These are phyloP conservation scores for Fusarium domesticum DNA, from an alignment of 2,329 filamentous ascomycete species.

Conservation along the genomic window DNA sequence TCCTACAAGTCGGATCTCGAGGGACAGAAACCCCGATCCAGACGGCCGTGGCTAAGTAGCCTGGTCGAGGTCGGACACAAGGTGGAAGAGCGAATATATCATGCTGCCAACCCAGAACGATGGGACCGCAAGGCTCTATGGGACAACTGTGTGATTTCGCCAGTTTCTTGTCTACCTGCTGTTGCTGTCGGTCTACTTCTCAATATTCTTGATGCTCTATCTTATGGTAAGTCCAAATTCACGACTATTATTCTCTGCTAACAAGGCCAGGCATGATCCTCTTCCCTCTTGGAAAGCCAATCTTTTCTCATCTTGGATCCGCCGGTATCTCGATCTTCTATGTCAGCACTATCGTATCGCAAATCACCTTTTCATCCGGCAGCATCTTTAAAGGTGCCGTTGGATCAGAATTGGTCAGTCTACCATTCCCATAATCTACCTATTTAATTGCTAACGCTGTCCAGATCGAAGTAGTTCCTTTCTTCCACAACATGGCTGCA, in stretches of 20 bases:
- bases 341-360: constrained; percentile 92
- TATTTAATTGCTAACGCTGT: constrained; percentile 5
- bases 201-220: constrained; percentile 91
- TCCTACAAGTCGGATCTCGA: constrained; percentile 45
- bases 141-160: constrained; percentile 61
- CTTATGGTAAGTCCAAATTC: constrained; percentile 64
- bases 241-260: constrained; percentile 5
- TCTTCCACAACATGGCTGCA: constrained; percentile 97
- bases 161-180: constrained; percentile 72
- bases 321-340: constrained; percentile 99
- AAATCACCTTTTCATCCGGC: constrained; percentile 81
- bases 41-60: constrained; percentile 35
- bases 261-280: constrained; percentile 72
- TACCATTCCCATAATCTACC: background rate
- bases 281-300: constrained; percentile 82
- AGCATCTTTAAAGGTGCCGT: constrained; percentile 89
- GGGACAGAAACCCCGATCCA: constrained; percentile 43
- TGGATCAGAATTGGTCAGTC: constrained; percentile 81
- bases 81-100: constrained; percentile 32
- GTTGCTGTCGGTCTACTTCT: constrained; percentile 85
- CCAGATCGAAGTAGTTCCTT: constrained; percentile 93
- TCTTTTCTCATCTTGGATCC: constrained; percentile 82
- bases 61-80: constrained; percentile 32
- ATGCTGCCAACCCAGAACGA: constrained; percentile 58
- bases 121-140: constrained; percentile 70